Base-by-base conservation (phyloP, 352 stramenopile species). In the Globisporangium nodosum region DNA sequence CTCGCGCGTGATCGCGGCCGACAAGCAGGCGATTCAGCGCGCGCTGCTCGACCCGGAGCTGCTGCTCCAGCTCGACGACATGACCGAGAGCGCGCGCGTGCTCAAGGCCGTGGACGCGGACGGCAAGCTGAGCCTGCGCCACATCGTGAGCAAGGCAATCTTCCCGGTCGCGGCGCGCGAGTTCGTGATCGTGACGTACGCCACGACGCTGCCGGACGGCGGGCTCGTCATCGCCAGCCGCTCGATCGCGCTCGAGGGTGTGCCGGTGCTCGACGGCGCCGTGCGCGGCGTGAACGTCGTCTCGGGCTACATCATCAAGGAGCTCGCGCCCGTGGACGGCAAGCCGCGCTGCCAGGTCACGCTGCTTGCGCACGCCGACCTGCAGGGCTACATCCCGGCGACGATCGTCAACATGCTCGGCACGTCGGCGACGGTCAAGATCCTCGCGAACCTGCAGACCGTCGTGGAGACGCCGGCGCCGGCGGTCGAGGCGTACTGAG, bases 391-490 rank as follows among this genome's bases (percentile, higher is more conserved):
- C 67, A 89, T 93, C 60, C 84, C 84, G 31, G 71, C 84, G 24
- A 79, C 71, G 53, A 73, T 93, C 54, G 79, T 91, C 66, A 93
- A 91, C 73, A 87, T 88, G 79, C 78, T 92, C 51, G 82, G 82
- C 63, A 92, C 82, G 63, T 92, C 82, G 5, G 79, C 82, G n/a
- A 92, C 82, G 2, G 74, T 88, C 60, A 88, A 92, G 69, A 78
- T 90, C 46, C 73, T 92, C n/a, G 65, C 70, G 52, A 90, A 79
- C 65, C 70, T 92, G 57, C 73, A 87, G 63, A 64, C 59, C 16
- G 71, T 76, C 42, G 68, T 89, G 9, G 58, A 58, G 20, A 47
- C 35, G 24, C 18, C 37, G 40, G 46, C 48, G 37, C 13, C 11
- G 12, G 5, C 15, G 5, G 53, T 40, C n/a, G 43, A 31, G 39